phyloP scores from a whole-genome alignment of 2,329 filamentous ascomycete species.

The Botrytis cinerea region DNA sequence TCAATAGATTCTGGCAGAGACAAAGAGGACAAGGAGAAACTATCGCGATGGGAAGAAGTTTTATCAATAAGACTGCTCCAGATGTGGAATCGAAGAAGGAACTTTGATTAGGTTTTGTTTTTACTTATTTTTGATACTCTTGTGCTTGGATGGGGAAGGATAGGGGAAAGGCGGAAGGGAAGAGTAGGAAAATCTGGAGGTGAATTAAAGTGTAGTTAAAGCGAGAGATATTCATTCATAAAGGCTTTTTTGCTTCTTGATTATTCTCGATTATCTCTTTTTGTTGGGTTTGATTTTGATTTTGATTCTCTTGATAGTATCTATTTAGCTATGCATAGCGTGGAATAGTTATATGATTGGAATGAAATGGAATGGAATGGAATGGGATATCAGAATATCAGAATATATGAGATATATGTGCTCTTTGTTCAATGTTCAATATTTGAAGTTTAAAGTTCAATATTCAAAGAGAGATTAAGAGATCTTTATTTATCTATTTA shows the following conservation, averaged over 20 bases:
- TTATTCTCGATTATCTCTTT: not conserved
- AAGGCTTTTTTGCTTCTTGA: not conserved
- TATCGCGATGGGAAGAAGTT: slow-evolving; percentile 55
- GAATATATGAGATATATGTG: too few species aligned
- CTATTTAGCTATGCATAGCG: not conserved
- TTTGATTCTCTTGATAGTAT: not conserved
- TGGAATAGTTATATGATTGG: not conserved
- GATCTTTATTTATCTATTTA: too few species aligned
- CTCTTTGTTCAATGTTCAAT: too few species aligned
- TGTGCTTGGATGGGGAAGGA: not conserved
- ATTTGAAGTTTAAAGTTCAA: too few species aligned
- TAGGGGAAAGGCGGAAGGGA: not conserved
- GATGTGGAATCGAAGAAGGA: slow-evolving; percentile 28
- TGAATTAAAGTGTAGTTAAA: not conserved
- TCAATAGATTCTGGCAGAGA: slow-evolving; percentile 54
- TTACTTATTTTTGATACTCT: not conserved
- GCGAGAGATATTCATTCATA: not conserved
- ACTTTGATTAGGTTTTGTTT: slow-evolving; percentile 14
- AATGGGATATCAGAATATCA: too few species aligned
- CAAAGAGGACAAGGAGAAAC: slow-evolving; percentile 60
- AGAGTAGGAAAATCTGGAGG: not conserved
- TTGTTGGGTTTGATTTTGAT: not conserved
- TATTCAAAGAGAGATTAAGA: too few species aligned
- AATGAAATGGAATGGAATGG: not conserved
- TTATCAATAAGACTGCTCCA: slow-evolving; percentile 52